These are phyloP conservation scores for Carex scoparia DNA, from an alignment of 176 grass and related monocot species.

Conservation along the genomic window DNA sequence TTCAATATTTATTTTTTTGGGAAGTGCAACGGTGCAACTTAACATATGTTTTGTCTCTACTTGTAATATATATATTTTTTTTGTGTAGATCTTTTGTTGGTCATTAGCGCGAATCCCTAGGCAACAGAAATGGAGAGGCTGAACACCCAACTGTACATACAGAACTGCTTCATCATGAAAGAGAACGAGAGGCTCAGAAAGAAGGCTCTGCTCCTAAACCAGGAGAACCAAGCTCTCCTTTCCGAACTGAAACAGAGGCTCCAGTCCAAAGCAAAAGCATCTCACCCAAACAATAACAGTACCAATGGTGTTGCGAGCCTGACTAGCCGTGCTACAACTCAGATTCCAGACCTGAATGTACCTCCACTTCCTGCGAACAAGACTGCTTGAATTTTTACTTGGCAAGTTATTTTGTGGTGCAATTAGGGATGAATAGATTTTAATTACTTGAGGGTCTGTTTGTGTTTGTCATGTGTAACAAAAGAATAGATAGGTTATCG, in stretches of 20 bases:
- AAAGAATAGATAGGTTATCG: constrained; percentile 16
- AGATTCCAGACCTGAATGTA: constrained; percentile 58
- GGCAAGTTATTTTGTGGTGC: not conserved
- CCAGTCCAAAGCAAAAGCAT: constrained; percentile 34
- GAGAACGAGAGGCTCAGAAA: constrained; percentile 95
- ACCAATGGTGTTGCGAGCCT: not conserved
- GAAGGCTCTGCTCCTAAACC: constrained; percentile 67
- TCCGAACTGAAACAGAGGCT: constrained; percentile 78
- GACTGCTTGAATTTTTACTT: not conserved
- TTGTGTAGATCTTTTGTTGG: not conserved
- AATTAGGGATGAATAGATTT: constrained; percentile 23
- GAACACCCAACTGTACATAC: constrained; percentile 77
- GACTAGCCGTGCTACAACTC: not conserved
- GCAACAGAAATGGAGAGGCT: constrained; percentile 53
- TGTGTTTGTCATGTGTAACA: not conserved
- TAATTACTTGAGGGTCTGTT: constrained; percentile 28
- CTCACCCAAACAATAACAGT: not conserved
- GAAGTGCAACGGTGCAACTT: not conserved
- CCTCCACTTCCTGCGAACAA: constrained; percentile 29
- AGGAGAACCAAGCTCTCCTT: constrained; percentile 81
- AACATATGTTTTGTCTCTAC: constrained; percentile 13
- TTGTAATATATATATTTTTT: not conserved
- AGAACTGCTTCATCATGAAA: constrained; percentile 95
- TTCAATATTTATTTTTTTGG: not conserved
- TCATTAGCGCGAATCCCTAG: not conserved